Base-by-base conservation (phyloP, 1,284 basidiomycete genomes). In the Tremellales sp. region DNA sequence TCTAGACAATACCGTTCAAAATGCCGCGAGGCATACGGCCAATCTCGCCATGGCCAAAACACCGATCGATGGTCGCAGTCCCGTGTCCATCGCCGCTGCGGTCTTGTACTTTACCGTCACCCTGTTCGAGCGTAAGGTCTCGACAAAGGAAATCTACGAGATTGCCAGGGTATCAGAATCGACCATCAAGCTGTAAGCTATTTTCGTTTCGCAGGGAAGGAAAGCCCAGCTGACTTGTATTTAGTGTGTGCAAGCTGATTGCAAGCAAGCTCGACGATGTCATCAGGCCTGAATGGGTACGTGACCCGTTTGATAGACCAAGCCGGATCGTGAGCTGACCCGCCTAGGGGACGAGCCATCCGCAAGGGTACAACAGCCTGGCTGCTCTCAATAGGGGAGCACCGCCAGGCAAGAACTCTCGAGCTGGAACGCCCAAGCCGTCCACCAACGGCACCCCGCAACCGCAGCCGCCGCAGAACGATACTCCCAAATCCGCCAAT, bases 101-200 rank as follows among this genome's bases (percentile, higher is more conserved):
- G 91, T 91, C 24, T 91, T 97, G 59, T 93, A 87, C 77, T 96
- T 97, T 75, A 89, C 90, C 19, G 88, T 86, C 63, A 80, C 85
- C 60, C 72, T 97, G 40, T 80, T 92, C 60, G 88, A 85, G 49
- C 82, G 84, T 57, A 65, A 78, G 26, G 87, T 87, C 71, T 80
- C 84, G 21, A 81, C 87, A 40, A 84, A 85, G 72, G 89, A 94
- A 62, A 94, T 98, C 65, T 87, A 87, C 57, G 76, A 80, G n/a
- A 88, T 97, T n/a, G 92, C 91, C 0, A 90, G 90, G 8, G 92
- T 97, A n/a, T 92, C 90, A 66, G 93, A 97, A 67, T 87, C 89
- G 46, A 97, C 94, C 44, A 94, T 97, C 71, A 91, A 91, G 76
- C 76, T 92, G 73, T 73, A 48, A 58, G 72, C 63, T 4, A 21